Evolutionary conservation across 225 moss, liverwort and hornwort genomes (phyloP), one percentile per base, ranked within the genome.

Genomic region (Pseudoscleropodium purum): DNA sequence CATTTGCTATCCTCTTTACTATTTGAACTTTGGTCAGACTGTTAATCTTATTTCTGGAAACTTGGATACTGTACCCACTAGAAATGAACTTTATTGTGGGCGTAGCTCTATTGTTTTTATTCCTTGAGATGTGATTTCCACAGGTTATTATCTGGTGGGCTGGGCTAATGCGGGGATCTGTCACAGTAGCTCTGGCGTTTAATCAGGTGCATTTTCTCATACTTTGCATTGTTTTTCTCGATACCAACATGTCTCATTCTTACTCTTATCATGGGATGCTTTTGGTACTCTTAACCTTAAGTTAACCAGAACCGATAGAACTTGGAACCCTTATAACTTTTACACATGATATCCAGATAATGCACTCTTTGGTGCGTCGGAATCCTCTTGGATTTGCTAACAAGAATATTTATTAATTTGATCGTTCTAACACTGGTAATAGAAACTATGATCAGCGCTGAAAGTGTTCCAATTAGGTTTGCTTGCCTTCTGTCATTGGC

Each of bases 91-190:
- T 39, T 11, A 56, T 74, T 87, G 18, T 73, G 82, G 59, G 29
- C 30, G 31, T 64, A 60, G 52, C 54, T 81, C 75, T 85, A 54
- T 45, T 83, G n/a, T 59, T 56, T 37, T 69, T 8, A 52, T 56
- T 85, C 52, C 82, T 45, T 76, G 52, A 75, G 51, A 30, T 75
- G 37, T 80, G 60, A 43, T 77, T 79, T 65, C 47, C 47, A 76
- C 88, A 94, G 94, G 47, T 95, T 61, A 95, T 97, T 82, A 97
- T 98, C 60, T 98, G 97, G 96, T 98, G 97, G 97, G 98, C 98
- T 76, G 98, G 98, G 73, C 87, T 98, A 86, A 98, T 98, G 98
- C 91, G 98, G n/a, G 98, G 98, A 69, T 97, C 98, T 43, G 98
- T 98, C 77, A 94, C 98, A 75, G 91, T 98, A 66, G 98, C 98